Evolutionary conservation across 2,329 filamentous ascomycete genomes (phyloP).

Genomic region (Fusarium napiforme): DNA sequence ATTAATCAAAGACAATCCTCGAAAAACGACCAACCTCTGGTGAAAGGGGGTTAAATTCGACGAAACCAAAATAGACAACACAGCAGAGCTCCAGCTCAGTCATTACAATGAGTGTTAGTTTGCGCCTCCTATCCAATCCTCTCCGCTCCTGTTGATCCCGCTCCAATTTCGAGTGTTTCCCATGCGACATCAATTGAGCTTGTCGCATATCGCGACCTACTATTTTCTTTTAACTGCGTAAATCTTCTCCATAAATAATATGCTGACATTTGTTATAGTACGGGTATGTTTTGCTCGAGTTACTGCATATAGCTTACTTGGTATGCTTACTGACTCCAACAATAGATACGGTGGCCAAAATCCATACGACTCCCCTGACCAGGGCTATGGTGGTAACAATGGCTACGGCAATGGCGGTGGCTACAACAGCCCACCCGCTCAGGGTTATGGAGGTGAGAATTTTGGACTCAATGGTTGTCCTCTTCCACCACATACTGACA

Average conservation of each 20-base stretch:
- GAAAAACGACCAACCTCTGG: neutral
- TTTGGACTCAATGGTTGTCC: neutral
- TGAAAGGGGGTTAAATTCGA: neutral
- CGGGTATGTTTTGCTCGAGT: slow-evolving; percentile 58
- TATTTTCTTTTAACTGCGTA: neutral
- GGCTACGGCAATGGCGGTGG: slow-evolving; percentile 42
- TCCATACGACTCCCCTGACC: slow-evolving; percentile 68
- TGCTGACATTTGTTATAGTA: slow-evolving; percentile 51
- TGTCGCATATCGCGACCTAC: neutral
- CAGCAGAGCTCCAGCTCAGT: slow-evolving; percentile 29
- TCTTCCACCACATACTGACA: slow-evolving; percentile 28
- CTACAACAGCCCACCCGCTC: slow-evolving; percentile 35
- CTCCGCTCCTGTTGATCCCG: slow-evolving; percentile 18
- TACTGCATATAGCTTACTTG: neutral
- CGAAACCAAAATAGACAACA: slow-evolving; percentile 1
- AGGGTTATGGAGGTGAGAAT: slow-evolving; percentile 43
- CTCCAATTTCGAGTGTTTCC: neutral
- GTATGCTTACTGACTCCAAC: slow-evolving; percentile 46
- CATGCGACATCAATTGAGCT: slow-evolving; percentile 4
- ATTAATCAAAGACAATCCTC: slow-evolving; percentile 14
- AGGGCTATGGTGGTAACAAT: slow-evolving; percentile 31
- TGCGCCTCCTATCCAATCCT: slow-evolving; percentile 28
- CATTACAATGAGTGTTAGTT: slow-evolving; percentile 48
- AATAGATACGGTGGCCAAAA: slow-evolving; percentile 67
- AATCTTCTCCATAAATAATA: neutral